phyloP scores from a whole-genome alignment of 1,139 yeast genomes.

The Suhomyces bokatorum region DNA sequence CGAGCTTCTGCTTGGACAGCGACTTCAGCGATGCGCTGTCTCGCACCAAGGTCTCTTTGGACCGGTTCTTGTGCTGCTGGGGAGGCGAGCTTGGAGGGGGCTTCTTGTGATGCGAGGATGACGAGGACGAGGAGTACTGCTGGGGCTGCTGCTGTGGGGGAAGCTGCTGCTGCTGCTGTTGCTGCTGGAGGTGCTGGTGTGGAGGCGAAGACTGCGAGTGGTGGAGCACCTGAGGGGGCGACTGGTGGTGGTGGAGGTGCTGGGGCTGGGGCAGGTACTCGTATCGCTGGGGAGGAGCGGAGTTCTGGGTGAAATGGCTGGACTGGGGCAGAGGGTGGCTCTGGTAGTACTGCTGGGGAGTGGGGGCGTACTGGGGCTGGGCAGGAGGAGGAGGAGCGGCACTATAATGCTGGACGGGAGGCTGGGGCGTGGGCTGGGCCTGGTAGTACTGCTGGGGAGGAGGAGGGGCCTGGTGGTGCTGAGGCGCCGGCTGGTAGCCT shows the following conservation, averaged over 20 bases:
- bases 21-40: slow-evolving; percentile 15
- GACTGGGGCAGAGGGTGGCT: slow-evolving; percentile 11
- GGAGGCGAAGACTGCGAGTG: slow-evolving; percentile 4
- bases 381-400: slow-evolving; percentile 8
- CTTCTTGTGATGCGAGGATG: slow-evolving; percentile 14
- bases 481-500: slow-evolving; percentile 13
- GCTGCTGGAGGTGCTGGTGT: slow-evolving; percentile 6
- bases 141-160: not conserved
- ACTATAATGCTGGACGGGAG: slow-evolving; percentile 12
- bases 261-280: slow-evolving; percentile 16
- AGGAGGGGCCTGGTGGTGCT: slow-evolving; percentile 8
- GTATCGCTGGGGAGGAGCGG: slow-evolving; percentile 14
- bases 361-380: slow-evolving; percentile 17
- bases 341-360: slow-evolving; percentile 21
- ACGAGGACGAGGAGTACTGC: slow-evolving; percentile 1
- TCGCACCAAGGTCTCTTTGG: slow-evolving; percentile 9
- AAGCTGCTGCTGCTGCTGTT: slow-evolving; percentile 3
- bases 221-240: slow-evolving; percentile 12
- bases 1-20: slow-evolving; percentile 40
- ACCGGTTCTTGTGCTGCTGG: slow-evolving; percentile 5
- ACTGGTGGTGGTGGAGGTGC: slow-evolving; percentile 13
- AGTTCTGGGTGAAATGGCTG: slow-evolving; percentile 12
- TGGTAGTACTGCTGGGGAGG: slow-evolving; percentile 15
- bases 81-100: slow-evolving; percentile 15
- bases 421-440: slow-evolving; percentile 18